phyloP scores from a whole-genome alignment of 345 rosid species.

The Pseudoturritis turrita region DNA sequence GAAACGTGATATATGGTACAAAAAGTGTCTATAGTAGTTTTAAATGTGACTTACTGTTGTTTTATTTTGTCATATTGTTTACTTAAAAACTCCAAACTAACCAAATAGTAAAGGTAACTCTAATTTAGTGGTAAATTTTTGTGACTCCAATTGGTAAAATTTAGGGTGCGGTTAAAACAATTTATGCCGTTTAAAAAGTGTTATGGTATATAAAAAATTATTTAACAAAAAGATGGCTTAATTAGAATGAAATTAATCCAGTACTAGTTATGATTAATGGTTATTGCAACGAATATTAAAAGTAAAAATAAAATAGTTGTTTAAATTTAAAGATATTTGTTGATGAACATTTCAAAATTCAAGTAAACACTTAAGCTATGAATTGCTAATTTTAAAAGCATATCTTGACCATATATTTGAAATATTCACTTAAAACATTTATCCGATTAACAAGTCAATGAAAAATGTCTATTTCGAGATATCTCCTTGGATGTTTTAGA shows the following conservation, averaged over 20 bases:
- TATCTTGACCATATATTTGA: neutral
- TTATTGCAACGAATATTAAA: too few species aligned
- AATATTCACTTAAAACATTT: neutral
- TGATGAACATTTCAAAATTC: too few species aligned
- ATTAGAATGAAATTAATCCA: too few species aligned
- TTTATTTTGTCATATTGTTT: neutral
- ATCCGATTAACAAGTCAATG: neutral
- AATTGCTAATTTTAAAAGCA: too few species aligned
- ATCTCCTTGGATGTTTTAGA: neutral
- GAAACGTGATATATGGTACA: neutral
- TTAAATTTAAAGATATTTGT: too few species aligned
- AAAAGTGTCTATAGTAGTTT: neutral
- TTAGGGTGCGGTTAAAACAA: neutral
- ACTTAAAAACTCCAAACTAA: neutral
- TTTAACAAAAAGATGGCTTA: neutral
- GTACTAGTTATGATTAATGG: too few species aligned
- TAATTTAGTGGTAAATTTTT: neutral
- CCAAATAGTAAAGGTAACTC: neutral
- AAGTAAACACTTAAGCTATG: neutral
- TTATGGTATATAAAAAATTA: neutral
- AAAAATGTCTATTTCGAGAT: neutral
- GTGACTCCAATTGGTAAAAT: neutral
- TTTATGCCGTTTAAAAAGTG: neutral
- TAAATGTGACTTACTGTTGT: neutral
- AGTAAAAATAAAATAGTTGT: too few species aligned